These are phyloP conservation scores for Zymoseptoria brevis DNA, from an alignment of 2,329 filamentous ascomycete species.

Conservation along the genomic window DNA sequence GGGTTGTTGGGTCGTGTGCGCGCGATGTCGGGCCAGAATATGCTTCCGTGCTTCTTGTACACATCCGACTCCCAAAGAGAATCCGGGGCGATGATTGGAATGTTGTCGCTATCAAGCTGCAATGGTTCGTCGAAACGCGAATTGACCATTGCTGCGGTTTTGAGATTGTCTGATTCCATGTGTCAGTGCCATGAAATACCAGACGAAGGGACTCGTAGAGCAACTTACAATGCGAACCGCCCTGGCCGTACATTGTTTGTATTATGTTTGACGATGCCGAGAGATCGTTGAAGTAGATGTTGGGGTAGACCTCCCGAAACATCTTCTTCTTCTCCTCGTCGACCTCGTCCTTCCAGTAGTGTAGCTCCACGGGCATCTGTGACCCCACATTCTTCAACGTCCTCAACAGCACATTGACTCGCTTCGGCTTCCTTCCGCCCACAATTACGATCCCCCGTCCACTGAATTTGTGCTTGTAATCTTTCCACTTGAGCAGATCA, in stretches of 20 bases:
- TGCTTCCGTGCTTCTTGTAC: conserved; percentile 26
- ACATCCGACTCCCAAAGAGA: conserved; percentile 23
- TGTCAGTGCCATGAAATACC: conserved; percentile 13
- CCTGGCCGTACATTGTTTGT: conserved; percentile 13
- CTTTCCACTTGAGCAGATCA: conserved; percentile 15
- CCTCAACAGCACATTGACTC: conserved; percentile 20
- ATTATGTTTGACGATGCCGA: conserved; percentile 16
- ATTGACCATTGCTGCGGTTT: conserved; percentile 31
- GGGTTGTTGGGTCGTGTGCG: conserved; percentile 25
- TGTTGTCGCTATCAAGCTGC: conserved; percentile 33
- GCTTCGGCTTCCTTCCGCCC: conserved; percentile 19
- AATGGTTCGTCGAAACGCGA: conserved; percentile 31
- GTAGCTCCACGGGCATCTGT: conserved; percentile 25
- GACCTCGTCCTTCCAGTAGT: conserved; percentile 27
- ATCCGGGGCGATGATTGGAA: conserved; percentile 27
- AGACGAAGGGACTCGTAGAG: neutral
- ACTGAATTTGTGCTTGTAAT: conserved; percentile 16
- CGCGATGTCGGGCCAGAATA: conserved; percentile 34
- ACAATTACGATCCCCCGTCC: conserved; percentile 29
- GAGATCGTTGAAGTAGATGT: conserved; percentile 27
- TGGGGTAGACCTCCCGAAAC: conserved; percentile 14
- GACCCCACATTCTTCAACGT: conserved; percentile 14
- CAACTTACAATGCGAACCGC: conserved; percentile 6
- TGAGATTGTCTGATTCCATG: conserved; percentile 22
- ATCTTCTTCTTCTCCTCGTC: conserved; percentile 10